Conservation (phyloP, 2,329 filamentous ascomycete genomes). For the Pseudocercospora vitis region DNA sequence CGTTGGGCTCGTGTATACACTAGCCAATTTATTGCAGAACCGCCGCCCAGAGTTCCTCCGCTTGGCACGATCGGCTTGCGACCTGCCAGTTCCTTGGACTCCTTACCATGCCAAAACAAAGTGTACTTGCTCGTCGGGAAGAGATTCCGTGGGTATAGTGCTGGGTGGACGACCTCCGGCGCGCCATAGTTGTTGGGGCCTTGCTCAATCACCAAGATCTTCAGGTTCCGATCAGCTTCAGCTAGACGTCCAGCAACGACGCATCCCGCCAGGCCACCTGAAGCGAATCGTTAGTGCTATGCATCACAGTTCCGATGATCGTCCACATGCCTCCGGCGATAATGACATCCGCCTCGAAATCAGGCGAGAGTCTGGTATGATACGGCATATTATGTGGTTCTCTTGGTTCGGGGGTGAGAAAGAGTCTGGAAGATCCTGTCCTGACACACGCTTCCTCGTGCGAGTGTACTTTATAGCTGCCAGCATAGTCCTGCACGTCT, state of each 20-base stretch:
- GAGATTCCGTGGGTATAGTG: slow-evolving; percentile 51
- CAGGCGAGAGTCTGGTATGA: slow-evolving; percentile 19
- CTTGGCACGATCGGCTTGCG: slow-evolving; percentile 47
- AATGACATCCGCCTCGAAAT: slow-evolving; percentile 25
- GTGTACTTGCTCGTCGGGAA: slow-evolving; percentile 52
- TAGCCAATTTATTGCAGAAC: slow-evolving; percentile 47
- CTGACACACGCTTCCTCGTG: not conserved
- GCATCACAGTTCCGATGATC: too few species aligned
- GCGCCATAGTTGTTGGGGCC: slow-evolving; percentile 56
- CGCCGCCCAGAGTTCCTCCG: slow-evolving; percentile 61
- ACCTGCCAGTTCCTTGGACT: slow-evolving; percentile 48
- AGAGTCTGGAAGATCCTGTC: not conserved
- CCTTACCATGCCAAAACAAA: slow-evolving; percentile 54
- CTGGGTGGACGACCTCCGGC: slow-evolving; percentile 54
- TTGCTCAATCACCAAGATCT: slow-evolving; percentile 55
- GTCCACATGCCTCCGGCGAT: slow-evolving; percentile 21
- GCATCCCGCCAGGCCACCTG: slow-evolving; percentile 52
- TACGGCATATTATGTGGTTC: slow-evolving; percentile 19
- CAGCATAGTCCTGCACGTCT: not conserved
- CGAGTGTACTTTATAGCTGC: not conserved
- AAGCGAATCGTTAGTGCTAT: slow-evolving; percentile 2
- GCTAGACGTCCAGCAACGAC: slow-evolving; percentile 54
- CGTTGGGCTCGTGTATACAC: slow-evolving; percentile 48
- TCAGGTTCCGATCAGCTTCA: slow-evolving; percentile 51
- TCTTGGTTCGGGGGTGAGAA: too few species aligned